Evolutionary conservation across 257 asterid species (phyloP).

Genomic region (Nicotiana attenuata): DNA sequence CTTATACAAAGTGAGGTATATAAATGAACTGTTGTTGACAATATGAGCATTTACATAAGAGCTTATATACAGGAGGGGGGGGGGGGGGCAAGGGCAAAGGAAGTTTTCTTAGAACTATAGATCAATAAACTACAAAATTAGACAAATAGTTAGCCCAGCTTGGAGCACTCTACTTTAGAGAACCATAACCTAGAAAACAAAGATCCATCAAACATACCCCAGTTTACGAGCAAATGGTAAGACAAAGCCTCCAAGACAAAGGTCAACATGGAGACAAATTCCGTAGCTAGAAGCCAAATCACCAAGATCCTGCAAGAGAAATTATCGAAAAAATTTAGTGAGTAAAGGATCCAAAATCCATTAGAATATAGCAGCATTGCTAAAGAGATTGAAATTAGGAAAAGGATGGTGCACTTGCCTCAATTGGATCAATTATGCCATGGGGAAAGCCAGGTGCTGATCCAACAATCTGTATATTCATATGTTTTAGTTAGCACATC

Average conservation of each 20-base stretch:
- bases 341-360: slow-evolving; percentile 1
- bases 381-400: background rate
- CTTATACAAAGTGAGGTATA: background rate
- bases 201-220: slow-evolving; percentile 51
- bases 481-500: slow-evolving; percentile 10
- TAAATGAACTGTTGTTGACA: background rate
- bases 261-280: slow-evolving; percentile 93
- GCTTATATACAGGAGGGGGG: background rate
- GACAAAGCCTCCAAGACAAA: slow-evolving; percentile 98
- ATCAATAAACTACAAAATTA: background rate
- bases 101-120: background rate
- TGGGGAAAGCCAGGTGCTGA: slow-evolving; percentile 99
- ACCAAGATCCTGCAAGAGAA: slow-evolving; percentile 78
- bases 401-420: slow-evolving; percentile 42
- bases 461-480: slow-evolving; percentile 76
- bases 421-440: slow-evolving; percentile 96
- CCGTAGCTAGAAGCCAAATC: slow-evolving; percentile 59
- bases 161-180: slow-evolving; percentile 4
- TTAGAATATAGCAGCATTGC: background rate
- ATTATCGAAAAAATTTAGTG: background rate
- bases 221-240: slow-evolving; percentile 97
- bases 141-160: background rate
- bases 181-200: background rate
- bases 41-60: background rate
- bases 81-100: background rate